phyloP scores from a whole-genome alignment of 495 filamentous ascomycete species.

The Thermothielavioides terrestris region DNA sequence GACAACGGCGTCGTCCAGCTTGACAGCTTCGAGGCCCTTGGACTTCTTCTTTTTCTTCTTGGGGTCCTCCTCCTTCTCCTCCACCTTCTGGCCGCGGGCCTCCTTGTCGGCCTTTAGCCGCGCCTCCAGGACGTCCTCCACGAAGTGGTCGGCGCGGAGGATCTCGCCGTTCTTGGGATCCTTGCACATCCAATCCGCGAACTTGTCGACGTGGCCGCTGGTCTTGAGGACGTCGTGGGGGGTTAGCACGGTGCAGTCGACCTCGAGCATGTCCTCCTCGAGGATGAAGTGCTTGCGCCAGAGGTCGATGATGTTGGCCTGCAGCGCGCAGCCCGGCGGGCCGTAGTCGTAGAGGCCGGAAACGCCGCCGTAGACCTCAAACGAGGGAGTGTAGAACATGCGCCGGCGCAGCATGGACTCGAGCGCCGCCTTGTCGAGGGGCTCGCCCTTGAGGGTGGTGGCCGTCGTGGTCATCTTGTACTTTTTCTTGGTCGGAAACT shows the following conservation, averaged over 20 bases:
- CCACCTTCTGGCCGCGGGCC: slow-evolving; percentile 62
- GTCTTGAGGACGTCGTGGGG: slow-evolving; percentile 91
- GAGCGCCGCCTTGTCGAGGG: slow-evolving; percentile 69
- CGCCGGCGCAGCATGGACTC: slow-evolving; percentile 80
- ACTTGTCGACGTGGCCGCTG: slow-evolving; percentile 93
- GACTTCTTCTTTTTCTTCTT: slow-evolving; percentile 49
- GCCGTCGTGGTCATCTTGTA: slow-evolving; percentile 37
- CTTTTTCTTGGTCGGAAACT: slow-evolving; percentile 29
- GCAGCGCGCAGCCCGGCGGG: slow-evolving; percentile 68
- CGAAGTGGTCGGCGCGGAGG: slow-evolving; percentile 88
- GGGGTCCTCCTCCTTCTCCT: slow-evolving; percentile 49
- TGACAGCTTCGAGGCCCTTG: slow-evolving; percentile 49
- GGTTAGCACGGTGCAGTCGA: slow-evolving; percentile 77
- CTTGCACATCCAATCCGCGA: slow-evolving; percentile 99
- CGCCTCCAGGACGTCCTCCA: slow-evolving; percentile 83
- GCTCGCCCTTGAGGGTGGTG: slow-evolving; percentile 79
- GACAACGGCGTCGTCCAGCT: slow-evolving; percentile 58
- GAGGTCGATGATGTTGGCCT: slow-evolving; percentile 77
- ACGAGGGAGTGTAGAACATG: slow-evolving; percentile 89
- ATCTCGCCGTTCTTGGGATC: slow-evolving; percentile 97
- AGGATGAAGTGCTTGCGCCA: slow-evolving; percentile 89
- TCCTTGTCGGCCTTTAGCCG: slow-evolving; percentile 75
- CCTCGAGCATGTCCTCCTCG: slow-evolving; percentile 86
- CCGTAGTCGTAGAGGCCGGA: slow-evolving; percentile 82
- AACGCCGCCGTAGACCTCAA: slow-evolving; percentile 87